Conservation (phyloP, 257 asterid genomes). For the Solanum paucissectum region DNA sequence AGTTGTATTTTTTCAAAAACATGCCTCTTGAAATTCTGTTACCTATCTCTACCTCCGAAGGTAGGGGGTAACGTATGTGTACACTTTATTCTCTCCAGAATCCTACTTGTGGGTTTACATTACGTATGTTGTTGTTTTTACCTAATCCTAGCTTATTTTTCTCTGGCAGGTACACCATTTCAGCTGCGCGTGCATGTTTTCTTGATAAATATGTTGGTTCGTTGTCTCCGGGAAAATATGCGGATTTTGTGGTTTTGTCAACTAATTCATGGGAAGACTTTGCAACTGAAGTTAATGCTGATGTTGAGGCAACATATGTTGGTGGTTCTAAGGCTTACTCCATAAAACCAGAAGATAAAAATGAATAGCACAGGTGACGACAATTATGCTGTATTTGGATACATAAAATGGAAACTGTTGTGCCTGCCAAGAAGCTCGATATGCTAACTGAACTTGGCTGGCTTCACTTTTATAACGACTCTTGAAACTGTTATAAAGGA, state of each 20-base stretch:
- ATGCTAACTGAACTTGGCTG: neutral
- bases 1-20: neutral
- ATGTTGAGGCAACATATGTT: conserved; percentile 73
- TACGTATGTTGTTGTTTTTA: neutral
- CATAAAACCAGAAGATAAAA: neutral
- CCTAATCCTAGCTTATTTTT: neutral
- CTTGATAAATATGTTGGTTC: conserved; percentile 81
- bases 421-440: neutral
- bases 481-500: neutral
- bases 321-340: conserved; percentile 63
- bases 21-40: neutral
- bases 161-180: conserved; percentile 57
- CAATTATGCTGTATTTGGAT: neutral
- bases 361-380: neutral
- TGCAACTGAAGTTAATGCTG: conserved; percentile 31
- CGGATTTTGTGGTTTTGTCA: conserved; percentile 75
- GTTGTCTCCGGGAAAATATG: conserved; percentile 71
- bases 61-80: neutral
- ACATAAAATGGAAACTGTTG: neutral
- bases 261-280: conserved; percentile 65
- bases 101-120: neutral
- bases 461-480: neutral
- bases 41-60: neutral
- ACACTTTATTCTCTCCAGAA: neutral
- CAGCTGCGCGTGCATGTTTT: conserved; percentile 88